Evolutionary conservation across 2,329 filamentous ascomycete genomes (phyloP).

Genomic region (Hysterium pulicare): DNA sequence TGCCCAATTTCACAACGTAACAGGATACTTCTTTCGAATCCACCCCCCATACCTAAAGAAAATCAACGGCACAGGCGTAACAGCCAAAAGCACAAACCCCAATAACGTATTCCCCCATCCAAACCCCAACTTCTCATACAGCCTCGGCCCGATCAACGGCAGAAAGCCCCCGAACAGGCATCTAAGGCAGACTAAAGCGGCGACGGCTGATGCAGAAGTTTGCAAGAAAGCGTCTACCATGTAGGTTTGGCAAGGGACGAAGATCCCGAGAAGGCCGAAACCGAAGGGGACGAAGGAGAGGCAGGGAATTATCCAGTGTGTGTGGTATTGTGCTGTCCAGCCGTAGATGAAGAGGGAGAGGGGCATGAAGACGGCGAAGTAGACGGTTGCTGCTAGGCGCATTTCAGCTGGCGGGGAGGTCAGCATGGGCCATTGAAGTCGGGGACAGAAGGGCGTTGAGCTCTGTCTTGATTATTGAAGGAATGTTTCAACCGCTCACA

Average conservation of each 20-base stretch:
- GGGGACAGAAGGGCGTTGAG: too few relatives aligned
- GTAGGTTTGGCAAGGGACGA: slow-evolving; percentile 50
- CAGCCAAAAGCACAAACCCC: slow-evolving; percentile 42
- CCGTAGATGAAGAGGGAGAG: slow-evolving; percentile 19
- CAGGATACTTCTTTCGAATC: slow-evolving; percentile 31
- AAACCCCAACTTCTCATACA: slow-evolving; percentile 55
- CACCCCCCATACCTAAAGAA: slow-evolving; percentile 36
- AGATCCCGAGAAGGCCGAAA: slow-evolving; percentile 17
- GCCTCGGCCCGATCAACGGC: slow-evolving; percentile 52
- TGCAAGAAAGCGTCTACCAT: slow-evolving; percentile 55
- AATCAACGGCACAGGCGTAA: slow-evolving; percentile 7
- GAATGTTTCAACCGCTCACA: too few relatives aligned
- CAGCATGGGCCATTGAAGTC: too few relatives aligned
- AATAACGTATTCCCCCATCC: slow-evolving; percentile 56
- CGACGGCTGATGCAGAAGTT: slow-evolving; percentile 58
- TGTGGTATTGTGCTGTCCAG: slow-evolving; percentile 14
- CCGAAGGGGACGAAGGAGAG: slow-evolving; percentile 9
- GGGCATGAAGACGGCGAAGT: slow-evolving; percentile 37
- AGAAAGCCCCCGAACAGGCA: slow-evolving; percentile 51
- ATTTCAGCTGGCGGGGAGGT: slow-evolving; percentile 15
- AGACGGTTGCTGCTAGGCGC: slow-evolving; percentile 45
- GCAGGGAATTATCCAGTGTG: slow-evolving; percentile 22
- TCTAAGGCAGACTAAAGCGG: slow-evolving; percentile 35
- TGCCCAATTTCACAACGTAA: neutral
- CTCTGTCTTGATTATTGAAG: too few relatives aligned